Base-by-base conservation (phyloP, 345 rosid species). In the Eucalyptus erythrocorys region DNA sequence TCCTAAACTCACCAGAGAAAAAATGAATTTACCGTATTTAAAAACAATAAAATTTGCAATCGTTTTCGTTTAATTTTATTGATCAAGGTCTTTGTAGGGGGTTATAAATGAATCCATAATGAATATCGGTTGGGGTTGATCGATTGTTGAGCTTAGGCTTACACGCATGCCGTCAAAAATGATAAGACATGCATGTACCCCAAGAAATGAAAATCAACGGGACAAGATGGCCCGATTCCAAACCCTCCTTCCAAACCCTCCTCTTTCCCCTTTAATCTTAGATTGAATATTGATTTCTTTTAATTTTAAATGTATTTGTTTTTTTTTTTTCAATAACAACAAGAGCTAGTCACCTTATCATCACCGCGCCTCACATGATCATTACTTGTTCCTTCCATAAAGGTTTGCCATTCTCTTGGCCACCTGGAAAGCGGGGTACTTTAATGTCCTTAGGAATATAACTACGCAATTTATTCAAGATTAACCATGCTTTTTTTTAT, bases 91-190 rank as follows among this genome's bases (percentile, higher is more conserved):
- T 71, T 3, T 16, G 7, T 3, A 1, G 8, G 81, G 42, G 2
- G 7, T 49, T 11, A 71, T 17, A 9, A 5, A 34, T 68, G 22
- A 11, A 32, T 50, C 24, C 45, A 32, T 24, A 17, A 9, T 1
- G 10, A 16, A 4, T 48, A 8, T 55, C 3, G 0, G 1, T 32
- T 9, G 9, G 5, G 3, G 5, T 71, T 22, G 2, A 71, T 68
- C 6, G 12, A 16, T 16, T 34, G 10, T 1, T 5, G 0, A 1
- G 43, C 43, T 5, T 68, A 68, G 43, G 3, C 34, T 68, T 34
- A 68, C 24, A 8, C 0, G 3, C 22, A 2, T 66, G 22, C 6
- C 3, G 0, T 66, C 0, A 3, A 32, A 66, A n/a, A 66, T 71
- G 81, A 5, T 19, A 71, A 34, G 6, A 13, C 43, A 6, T 10